Conservation (phyloP, 305 asterid species). For the Fraxinus velutina region DNA sequence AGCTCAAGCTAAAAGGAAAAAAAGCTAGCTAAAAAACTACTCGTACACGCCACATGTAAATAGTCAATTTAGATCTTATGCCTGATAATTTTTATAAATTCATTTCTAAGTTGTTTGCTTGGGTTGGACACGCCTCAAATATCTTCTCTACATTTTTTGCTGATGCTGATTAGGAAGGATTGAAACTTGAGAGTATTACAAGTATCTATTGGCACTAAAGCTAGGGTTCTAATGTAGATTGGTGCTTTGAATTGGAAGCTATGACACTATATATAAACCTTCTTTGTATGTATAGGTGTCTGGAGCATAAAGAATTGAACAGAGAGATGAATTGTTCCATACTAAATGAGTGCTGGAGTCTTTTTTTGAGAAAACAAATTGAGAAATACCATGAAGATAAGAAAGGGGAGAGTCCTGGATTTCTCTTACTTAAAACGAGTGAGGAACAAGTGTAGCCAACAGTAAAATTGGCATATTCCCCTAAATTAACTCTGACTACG, state of each 20-base stretch:
- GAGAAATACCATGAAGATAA: not conserved
- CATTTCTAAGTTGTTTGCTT: not conserved
- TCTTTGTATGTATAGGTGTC: not conserved
- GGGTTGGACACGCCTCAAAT: not conserved
- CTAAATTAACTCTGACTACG: not conserved
- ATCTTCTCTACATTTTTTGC: not conserved
- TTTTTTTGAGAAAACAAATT: not conserved
- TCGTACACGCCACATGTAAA: not conserved
- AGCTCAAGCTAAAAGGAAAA: not conserved
- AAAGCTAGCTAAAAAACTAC: not conserved
- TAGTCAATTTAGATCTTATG: not conserved
- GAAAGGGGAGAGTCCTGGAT: not conserved
- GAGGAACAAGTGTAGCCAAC: not conserved
- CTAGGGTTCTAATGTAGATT: not conserved
- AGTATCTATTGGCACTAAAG: not conserved
- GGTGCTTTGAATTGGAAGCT: not conserved
- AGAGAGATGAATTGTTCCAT: not conserved
- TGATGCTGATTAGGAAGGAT: not conserved
- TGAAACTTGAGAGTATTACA: not conserved
- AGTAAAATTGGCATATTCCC: not conserved
- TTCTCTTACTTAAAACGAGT: not conserved
- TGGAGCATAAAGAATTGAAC: not conserved
- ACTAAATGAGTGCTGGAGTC: not conserved
- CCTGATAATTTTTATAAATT: not conserved
- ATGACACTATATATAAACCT: not conserved